phyloP scores from a whole-genome alignment of 1,284 basidiomycete species.

The Grifola frondosa region DNA sequence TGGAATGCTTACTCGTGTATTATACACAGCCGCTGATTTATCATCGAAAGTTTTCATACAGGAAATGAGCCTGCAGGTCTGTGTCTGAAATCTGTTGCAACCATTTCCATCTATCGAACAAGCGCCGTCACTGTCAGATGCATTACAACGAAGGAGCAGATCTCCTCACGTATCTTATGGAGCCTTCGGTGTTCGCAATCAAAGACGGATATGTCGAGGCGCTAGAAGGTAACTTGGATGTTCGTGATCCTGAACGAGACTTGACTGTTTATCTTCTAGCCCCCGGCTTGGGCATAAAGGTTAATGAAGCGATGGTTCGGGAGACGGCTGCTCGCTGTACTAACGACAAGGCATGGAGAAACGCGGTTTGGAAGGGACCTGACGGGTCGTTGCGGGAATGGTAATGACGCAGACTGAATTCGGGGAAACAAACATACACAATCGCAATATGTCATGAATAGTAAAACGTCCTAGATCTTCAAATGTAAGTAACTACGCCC shows the following conservation, averaged over 20 bases:
- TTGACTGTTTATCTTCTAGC: conserved; percentile 31
- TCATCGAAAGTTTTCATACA: conserved; percentile 52
- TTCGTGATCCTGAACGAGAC: not conserved
- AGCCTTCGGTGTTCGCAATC: conserved; percentile 60
- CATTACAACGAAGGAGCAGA: conserved; percentile 76
- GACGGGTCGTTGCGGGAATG: conserved; percentile 57
- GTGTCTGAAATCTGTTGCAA: not conserved
- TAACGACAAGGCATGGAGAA: conserved; percentile 51
- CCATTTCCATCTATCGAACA: not conserved
- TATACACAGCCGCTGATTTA: not conserved
- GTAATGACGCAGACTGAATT: too few species aligned
- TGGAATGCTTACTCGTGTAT: not conserved
- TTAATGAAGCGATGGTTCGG: conserved; percentile 66
- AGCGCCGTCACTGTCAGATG: conserved; percentile 42
- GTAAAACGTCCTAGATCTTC: too few species aligned
- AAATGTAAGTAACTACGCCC: not conserved
- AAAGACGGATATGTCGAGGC: conserved; percentile 59
- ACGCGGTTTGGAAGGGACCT: conserved; percentile 59
- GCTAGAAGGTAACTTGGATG: conserved; percentile 41
- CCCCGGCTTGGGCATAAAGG: conserved; percentile 67
- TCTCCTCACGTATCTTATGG: conserved; percentile 64
- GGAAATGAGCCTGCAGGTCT: conserved; percentile 66
- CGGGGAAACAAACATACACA: too few species aligned
- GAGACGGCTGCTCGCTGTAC: conserved; percentile 40
- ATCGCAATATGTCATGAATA: too few species aligned